A percentile compares a stretch with the other conserved stretches of the same genome.
Evolutionary conservation across 305 asterid genomes (phyloP).

Genomic region (Solanum aculeatissimum): DNA sequence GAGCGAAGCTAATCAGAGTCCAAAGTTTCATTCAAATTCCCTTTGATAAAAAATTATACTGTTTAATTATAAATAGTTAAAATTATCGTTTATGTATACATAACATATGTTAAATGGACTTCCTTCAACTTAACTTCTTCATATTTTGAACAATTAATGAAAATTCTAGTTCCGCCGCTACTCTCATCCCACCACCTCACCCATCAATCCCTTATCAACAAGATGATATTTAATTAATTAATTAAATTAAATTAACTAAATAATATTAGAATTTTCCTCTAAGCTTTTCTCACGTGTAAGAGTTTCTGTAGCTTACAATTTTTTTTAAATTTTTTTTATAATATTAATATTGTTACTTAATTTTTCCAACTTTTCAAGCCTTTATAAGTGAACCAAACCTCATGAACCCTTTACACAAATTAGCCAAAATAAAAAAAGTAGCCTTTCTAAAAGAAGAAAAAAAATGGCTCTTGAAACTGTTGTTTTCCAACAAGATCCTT

Average conservation of each 20-base stretch:
- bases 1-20: too few species aligned
- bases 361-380: slow-evolving; percentile 1
- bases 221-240: background rate
- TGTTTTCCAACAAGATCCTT: slow-evolving; percentile 40
- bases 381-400: slow-evolving; percentile 18
- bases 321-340: background rate
- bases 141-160: too few species aligned
- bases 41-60: too few species aligned
- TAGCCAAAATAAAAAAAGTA: slow-evolving; percentile 4
- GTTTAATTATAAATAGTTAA: too few species aligned
- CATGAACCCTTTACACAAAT: background rate
- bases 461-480: slow-evolving; percentile 45
- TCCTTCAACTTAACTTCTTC: too few species aligned
- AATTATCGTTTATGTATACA: too few species aligned
- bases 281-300: slow-evolving; percentile 15
- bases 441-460: too few species aligned
- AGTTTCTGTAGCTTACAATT: slow-evolving; percentile 12
- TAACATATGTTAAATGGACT: too few species aligned
- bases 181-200: too few species aligned
- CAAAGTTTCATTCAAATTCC: too few species aligned
- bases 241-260: background rate
- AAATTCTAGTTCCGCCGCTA: too few species aligned
- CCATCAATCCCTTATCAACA: background rate
- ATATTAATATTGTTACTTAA: background rate
- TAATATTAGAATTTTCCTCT: background rate